Base-by-base conservation (phyloP, 148 eudicot species). In the Camellia sinensis region DNA sequence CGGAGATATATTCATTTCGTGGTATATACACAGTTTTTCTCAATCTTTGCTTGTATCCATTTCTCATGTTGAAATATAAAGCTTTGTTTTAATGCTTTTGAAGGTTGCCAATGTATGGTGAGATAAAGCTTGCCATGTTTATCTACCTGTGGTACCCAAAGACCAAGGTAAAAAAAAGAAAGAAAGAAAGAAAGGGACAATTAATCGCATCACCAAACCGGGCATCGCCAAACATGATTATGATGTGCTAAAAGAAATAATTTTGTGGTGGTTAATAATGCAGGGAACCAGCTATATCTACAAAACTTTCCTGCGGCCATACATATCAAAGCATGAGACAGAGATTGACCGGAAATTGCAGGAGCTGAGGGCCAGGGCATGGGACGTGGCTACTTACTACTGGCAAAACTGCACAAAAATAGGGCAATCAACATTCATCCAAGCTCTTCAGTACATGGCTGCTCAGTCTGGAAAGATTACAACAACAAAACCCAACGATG, bases 281-380 rank as follows among this genome's bases (percentile, higher is more conserved):
- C 64, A 89, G 91, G 91, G 89, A 60, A 78, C 84, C 0, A 46
- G 22, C 6, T 82, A 85, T 37, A 69, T 89, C 0, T 89, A 89
- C 15, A 80, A 79, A 46, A 79, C 67, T 17, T 73, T 87, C 10
- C 21, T 89, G 12, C 70, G 81, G 67, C 88, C 88, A 1, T 80
- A 68, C 3, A 52, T 89, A 10, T 29, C 82, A 11, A 80, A 63
- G 57, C 90, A 84, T 59, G 91, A 89, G 80, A 75, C 54, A 3
- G 84, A 80, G 0, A 82, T 89, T 7, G 91, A 87, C 48, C 19
- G 71, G 54, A 76, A 40, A 12, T 59, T 89, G 21, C 77, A 62
- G 78, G 87, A 82, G 53, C 12, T 89, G 15, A 82, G 78, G 62
- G 78, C 64, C 15, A 75, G 87, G 75, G 83, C 76, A 8, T 79